Conservation (phyloP, 2,329 filamentous ascomycete genomes). For the Cucurbitaria berberidis region DNA sequence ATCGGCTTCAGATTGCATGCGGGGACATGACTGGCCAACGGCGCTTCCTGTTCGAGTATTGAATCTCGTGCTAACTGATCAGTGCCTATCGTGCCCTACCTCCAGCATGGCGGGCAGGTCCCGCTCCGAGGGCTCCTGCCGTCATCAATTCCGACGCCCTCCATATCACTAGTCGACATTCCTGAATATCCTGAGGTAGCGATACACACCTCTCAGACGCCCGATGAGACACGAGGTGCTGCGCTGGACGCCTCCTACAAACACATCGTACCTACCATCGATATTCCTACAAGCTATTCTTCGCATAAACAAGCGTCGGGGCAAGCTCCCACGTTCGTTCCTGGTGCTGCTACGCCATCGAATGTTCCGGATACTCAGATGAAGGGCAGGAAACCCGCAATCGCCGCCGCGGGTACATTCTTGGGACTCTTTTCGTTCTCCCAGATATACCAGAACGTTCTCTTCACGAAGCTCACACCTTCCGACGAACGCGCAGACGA, state of each 20-base stretch:
- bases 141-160: constrained; percentile 28
- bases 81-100: constrained; percentile 47
- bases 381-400: constrained; percentile 44
- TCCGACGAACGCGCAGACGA: constrained; percentile 44
- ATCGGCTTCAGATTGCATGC: constrained; percentile 25
- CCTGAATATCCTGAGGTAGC: constrained; percentile 34
- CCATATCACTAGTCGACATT: constrained; percentile 29
- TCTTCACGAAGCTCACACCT: constrained; percentile 43
- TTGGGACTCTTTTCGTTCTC: constrained; percentile 46
- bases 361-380: constrained; percentile 36
- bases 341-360: constrained; percentile 17
- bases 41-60: constrained; percentile 17
- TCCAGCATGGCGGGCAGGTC: constrained; percentile 45
- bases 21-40: constrained; percentile 7
- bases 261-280: constrained; percentile 31
- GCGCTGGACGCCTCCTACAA: constrained; percentile 38
- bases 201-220: constrained; percentile 22
- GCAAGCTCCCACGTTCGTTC: constrained; percentile 23
- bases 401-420: constrained; percentile 44
- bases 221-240: constrained; percentile 18
- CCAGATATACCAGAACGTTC: constrained; percentile 44
- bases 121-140: constrained; percentile 39
- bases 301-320: constrained; percentile 29
- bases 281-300: constrained; percentile 34
- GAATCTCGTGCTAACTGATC: constrained; percentile 32